Evolutionary conservation across 176 grass and related monocot genomes (phyloP).

Genomic region (Poa pratensis): DNA sequence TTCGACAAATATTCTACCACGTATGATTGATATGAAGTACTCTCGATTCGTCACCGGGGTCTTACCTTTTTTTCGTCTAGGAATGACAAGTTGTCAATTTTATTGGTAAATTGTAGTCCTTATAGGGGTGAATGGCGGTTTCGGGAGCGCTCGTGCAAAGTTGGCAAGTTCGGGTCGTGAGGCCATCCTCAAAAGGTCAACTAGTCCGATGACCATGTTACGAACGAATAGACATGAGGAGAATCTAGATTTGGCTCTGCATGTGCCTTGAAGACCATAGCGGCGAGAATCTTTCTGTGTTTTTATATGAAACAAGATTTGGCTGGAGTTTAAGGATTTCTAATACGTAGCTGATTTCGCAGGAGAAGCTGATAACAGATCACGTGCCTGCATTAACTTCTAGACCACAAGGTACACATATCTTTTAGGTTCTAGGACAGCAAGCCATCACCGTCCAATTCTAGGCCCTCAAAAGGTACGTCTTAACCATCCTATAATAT

Average conservation of each 20-base stretch:
- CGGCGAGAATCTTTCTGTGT: background rate
- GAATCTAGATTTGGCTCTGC: background rate
- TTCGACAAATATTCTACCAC: too few species aligned
- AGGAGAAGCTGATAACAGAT: conserved; percentile 12
- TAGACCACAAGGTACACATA: background rate
- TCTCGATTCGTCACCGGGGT: background rate
- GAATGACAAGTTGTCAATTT: background rate
- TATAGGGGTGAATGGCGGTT: background rate
- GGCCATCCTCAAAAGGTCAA: background rate
- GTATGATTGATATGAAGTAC: background rate
- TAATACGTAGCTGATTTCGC: background rate
- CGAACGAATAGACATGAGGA: background rate
- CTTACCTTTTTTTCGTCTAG: background rate
- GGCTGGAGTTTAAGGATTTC: conserved; percentile 2
- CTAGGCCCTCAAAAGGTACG: background rate
- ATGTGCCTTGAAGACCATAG: background rate
- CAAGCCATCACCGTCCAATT: background rate
- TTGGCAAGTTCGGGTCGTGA: background rate
- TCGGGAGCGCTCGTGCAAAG: background rate
- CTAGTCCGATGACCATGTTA: background rate
- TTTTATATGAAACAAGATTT: background rate
- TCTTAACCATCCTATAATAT: conserved; percentile 9
- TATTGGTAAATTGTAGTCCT: background rate
- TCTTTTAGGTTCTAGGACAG: conserved; percentile 27
- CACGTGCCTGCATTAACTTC: conserved; percentile 53